phyloP scores from a whole-genome alignment of 495 filamentous ascomycete genomes.

The Trichoderma asperelloides region DNA sequence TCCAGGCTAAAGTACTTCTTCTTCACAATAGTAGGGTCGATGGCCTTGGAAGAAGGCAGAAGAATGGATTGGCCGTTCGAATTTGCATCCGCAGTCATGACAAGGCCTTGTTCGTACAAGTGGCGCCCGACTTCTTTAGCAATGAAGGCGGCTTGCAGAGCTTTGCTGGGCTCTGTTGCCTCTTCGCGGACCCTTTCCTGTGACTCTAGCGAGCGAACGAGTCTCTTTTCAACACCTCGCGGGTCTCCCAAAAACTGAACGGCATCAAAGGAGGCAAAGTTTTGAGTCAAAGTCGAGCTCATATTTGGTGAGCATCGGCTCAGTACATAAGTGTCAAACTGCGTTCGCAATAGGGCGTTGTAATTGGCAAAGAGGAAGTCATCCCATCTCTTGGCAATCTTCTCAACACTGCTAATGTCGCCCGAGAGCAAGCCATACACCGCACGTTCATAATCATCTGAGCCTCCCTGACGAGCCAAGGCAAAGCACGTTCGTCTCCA shows the following conservation, averaged over 20 bases:
- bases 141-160: conserved; percentile 58
- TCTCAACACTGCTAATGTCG: conserved; percentile 64
- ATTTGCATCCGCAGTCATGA: conserved; percentile 46
- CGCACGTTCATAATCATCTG: conserved; percentile 71
- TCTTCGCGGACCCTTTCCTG: conserved; percentile 38
- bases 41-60: conserved; percentile 23
- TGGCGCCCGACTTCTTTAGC: conserved; percentile 47
- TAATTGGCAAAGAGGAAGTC: conserved; percentile 87
- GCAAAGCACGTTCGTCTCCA: conserved; percentile 81
- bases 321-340: conserved; percentile 55
- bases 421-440: conserved; percentile 85
- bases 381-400: conserved; percentile 73
- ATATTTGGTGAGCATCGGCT: conserved; percentile 35
- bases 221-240: conserved; percentile 34
- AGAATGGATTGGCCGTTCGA: conserved; percentile 37
- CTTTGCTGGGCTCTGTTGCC: conserved; percentile 48
- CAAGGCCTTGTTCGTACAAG: conserved; percentile 48
- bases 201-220: conserved; percentile 42
- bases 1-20: conserved; percentile 37
- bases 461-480: conserved; percentile 56
- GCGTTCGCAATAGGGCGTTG: conserved; percentile 65
- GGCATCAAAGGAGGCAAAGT: conserved; percentile 45
- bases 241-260: conserved; percentile 46
- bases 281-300: conserved; percentile 26
- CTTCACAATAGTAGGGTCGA: conserved; percentile 22